Conservation (phyloP, 1,284 basidiomycete genomes). For the Mycena citricolor region DNA sequence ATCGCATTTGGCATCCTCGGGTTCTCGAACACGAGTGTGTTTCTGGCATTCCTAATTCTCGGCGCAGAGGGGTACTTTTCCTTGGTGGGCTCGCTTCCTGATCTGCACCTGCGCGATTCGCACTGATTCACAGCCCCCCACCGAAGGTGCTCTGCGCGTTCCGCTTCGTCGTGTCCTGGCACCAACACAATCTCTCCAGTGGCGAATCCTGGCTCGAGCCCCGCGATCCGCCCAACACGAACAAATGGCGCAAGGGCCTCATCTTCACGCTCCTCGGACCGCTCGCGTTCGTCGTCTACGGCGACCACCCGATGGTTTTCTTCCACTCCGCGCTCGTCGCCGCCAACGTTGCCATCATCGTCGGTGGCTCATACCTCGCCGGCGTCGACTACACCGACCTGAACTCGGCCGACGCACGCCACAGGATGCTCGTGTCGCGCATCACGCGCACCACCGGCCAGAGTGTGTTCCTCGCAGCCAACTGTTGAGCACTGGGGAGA, state of each 20-base stretch:
- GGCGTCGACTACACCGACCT: conserved; percentile 23
- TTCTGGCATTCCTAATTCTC: conserved; percentile 38
- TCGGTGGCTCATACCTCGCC: conserved; percentile 31
- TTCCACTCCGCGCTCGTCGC: conserved; percentile 31
- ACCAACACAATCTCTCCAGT: conserved; percentile 32
- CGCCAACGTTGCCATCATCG: conserved; percentile 33
- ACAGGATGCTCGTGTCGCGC: conserved; percentile 26
- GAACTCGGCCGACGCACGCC: conserved; percentile 18
- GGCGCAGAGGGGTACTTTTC: conserved; percentile 33
- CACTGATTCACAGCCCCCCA: conserved; percentile 18
- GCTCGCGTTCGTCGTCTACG: conserved; percentile 21
- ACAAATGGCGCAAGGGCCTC: conserved; percentile 7
- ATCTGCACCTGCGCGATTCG: conserved; percentile 14
- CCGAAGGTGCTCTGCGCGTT: conserved; percentile 31
- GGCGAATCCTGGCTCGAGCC: conserved; percentile 37
- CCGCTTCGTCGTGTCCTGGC: conserved; percentile 37
- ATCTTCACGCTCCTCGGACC: conserved; percentile 23
- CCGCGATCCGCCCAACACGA: conserved; percentile 18
- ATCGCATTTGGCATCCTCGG: conserved; percentile 36
- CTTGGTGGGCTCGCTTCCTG: conserved; percentile 11
- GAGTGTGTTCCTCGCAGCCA: conserved; percentile 31
- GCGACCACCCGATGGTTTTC: conserved; percentile 28
- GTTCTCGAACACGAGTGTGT: conserved; percentile 34
- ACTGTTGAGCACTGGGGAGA: too few species aligned
- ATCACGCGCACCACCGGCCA: conserved; percentile 31